Evolutionary conservation across 164 flowering plant genomes (phyloP), one percentile per base, ranked within the genome.

Genomic region (Platanus orientalis): DNA sequence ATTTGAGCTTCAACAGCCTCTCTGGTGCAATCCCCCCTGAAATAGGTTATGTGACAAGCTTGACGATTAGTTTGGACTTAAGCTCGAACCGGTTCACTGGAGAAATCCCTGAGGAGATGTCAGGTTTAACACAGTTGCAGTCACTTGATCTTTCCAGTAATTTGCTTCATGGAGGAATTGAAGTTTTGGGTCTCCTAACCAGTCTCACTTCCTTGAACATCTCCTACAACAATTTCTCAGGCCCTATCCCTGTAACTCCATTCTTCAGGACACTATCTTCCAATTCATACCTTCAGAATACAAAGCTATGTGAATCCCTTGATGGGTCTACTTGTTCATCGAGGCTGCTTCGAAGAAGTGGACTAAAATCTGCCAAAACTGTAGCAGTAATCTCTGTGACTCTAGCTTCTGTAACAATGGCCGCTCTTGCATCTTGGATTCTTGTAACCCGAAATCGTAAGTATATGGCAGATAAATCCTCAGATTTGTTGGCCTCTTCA

Each of bases 221-320:
- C 54, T 95, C 99, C 6, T 84, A 28, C 73, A 95, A 92, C 68
- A 85, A 92, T 62, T 92, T 95, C 76, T 87, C 99, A 0, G 99
- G 99, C 39, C 92, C 94, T 19, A 83, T 90, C 20, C 97, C 98
- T 0, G 79, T 86, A 4, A 84, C 97, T 3, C 91, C 92, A 17
- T 90, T 92, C 68, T 90, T 95, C 76, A 76, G 80, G 72, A 87
- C 89, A 28, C 66, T 91, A 19, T 75, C 90, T 25, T 58, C 73
- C 12, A 79, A 70, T 68, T 83, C 94, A 1, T 91, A 79, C 65
- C 76, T 88, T 32, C 64, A 79, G 34, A 89, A 91, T 64, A 75
- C 77, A 7, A 68, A 74, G 13, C 81, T 94, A 2, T 94, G 98
- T 56, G 68, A 79, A 60, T 90, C 98, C 10, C 13, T 72, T 25